These are phyloP conservation scores for Talaromyces sp. DNA, from an alignment of 2,329 filamentous ascomycete species.

Conservation along the genomic window DNA sequence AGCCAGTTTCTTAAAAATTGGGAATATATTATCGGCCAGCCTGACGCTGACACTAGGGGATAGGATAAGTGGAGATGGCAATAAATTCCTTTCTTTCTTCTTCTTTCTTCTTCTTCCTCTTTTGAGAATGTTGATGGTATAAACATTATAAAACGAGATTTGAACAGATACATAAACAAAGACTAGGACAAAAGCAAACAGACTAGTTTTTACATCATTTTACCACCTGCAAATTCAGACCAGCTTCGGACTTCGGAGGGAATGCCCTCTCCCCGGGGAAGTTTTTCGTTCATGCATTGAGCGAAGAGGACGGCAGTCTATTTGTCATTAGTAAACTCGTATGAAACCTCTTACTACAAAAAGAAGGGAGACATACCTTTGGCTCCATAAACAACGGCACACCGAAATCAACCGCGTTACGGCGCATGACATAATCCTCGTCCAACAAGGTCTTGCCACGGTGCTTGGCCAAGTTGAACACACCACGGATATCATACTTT, in stretches of 20 bases:
- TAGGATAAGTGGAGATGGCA: not conserved
- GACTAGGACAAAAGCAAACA: not conserved
- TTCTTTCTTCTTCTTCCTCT: not conserved
- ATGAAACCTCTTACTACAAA: not conserved
- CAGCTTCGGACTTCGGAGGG: conserved; percentile 88
- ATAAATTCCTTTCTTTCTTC: not conserved
- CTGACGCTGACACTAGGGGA: not conserved
- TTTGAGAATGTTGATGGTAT: conserved; percentile 3
- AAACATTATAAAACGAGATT: conserved; percentile 1
- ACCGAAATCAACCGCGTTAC: conserved; percentile 97
- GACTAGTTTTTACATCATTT: conserved; percentile 38
- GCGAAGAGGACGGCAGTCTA: conserved; percentile 95
- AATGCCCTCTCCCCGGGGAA: conserved; percentile 82
- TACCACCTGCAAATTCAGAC: conserved; percentile 88
- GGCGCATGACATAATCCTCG: conserved; percentile 96
- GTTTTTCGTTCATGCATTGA: conserved; percentile 94
- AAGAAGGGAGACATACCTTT: conserved; percentile 60
- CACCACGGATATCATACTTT: conserved; percentile 93
- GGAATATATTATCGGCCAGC: not conserved
- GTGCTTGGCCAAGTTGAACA: conserved; percentile 87
- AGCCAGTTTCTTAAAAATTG: not conserved
- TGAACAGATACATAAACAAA: not conserved
- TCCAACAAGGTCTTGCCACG: conserved; percentile 81
- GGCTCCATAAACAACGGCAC: conserved; percentile 98
- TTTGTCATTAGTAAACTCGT: not conserved